Base-by-base conservation (phyloP, 306 rosid species). In the Arachis stenosperma region DNA sequence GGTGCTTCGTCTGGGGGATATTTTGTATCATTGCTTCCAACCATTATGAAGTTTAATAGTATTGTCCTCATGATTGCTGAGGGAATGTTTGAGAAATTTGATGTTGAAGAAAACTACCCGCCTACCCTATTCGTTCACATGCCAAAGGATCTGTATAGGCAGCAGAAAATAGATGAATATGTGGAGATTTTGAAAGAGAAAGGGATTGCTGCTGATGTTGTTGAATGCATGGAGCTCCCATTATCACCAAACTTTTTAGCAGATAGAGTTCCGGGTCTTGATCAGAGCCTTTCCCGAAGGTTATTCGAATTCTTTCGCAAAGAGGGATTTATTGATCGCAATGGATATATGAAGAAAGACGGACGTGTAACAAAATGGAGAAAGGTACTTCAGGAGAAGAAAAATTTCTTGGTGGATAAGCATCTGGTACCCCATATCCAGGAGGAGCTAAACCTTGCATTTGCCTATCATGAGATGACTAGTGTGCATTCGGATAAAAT, bases 401-500 rank as follows among this genome's bases (percentile, higher is more conserved):
- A 73, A 61, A 76, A 55, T 68, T 12, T 77, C 61, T 27, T 33
- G 17, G 71, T 76, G 9, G 86, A 85, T 55, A 71, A 85, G 65
- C 79, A 50, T 76, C 54, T 94, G 54, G 78, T 78, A 27, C 88
- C 85, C 56, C 90, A 92, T 69, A 78, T 94, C 48, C 91, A 91
- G 81, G 99, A 91, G 82, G 98, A 91, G 83, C 61, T 94, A 58
- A 94, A 94, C 89, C 91, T 91, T 75, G 99, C 99, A 72, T 94
- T 81, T 77, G 91, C 95, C 48, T 76, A 54, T 67, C 97, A 91
- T 75, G 97, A 94, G 88, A 91, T 91, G 96, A 89, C 90, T 15
- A 91, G 99, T 61, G 67, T 87, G 48, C 84, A 89, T 44, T 79
- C 86, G 52, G 97, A 91, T 56, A 78, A 82, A 60, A 89, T 94